phyloP scores from a whole-genome alignment of 371 early-diverging fungal genomes.

The Mortierella sp. region DNA sequence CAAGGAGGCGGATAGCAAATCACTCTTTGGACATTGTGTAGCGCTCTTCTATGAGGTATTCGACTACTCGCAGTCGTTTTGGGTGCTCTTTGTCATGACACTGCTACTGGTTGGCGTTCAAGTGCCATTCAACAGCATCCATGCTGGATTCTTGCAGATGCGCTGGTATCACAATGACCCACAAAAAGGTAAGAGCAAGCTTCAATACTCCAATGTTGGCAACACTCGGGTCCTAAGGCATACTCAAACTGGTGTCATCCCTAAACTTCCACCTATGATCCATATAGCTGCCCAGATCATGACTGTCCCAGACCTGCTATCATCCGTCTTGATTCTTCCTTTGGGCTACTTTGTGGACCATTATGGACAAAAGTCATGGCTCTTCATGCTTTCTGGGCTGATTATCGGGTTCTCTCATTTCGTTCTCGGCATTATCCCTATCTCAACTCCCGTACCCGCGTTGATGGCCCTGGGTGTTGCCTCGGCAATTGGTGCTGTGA shows the following conservation, averaged over 20 bases:
- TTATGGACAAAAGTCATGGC: constrained; percentile 57
- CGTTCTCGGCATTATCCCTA: constrained; percentile 18
- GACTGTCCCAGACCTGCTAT: constrained; percentile 68
- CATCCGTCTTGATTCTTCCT: constrained; percentile 63
- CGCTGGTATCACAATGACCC: constrained; percentile 71
- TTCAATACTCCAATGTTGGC: too few species aligned
- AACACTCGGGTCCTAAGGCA: too few species aligned
- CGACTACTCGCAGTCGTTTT: constrained; percentile 32
- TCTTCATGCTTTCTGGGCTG: constrained; percentile 42
- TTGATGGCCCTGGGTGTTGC: constrained; percentile 64
- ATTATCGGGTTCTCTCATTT: constrained; percentile 37
- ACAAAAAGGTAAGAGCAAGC: constrained; percentile 39
- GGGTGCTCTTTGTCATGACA: constrained; percentile 34
- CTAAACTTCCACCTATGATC: not conserved
- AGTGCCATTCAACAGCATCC: constrained; percentile 72
- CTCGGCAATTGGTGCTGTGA: constrained; percentile 57
- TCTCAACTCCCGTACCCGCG: constrained; percentile 60
- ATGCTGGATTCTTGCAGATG: constrained; percentile 66
- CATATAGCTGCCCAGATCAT: constrained; percentile 59
- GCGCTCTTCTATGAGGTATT: not conserved
- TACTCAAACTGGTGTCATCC: not conserved
- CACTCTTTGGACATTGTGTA: constrained; percentile 5
- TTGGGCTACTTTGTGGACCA: constrained; percentile 65
- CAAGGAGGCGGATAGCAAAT: not conserved
- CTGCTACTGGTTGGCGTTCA: constrained; percentile 52